Conservation (phyloP, 83 land plant species). For the Larix sibirica region DNA sequence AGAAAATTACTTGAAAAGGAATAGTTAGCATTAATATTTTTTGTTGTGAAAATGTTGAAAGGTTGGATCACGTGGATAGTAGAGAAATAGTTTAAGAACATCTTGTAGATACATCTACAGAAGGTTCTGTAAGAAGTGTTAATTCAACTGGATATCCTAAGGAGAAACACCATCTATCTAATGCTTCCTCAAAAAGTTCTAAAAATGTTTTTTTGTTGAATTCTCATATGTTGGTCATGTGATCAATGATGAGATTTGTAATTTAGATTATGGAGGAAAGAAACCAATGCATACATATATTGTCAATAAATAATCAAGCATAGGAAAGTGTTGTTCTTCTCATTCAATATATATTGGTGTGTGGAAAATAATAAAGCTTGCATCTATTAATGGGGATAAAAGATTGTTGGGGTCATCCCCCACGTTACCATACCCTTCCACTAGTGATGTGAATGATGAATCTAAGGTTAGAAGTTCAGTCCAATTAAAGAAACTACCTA, state of each 20-base stretch:
- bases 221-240: constrained; percentile 40
- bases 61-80: neutral
- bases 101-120: constrained; percentile 30
- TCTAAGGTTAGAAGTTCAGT: constrained; percentile 19
- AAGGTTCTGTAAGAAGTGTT: constrained; percentile 11
- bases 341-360: constrained; percentile 38
- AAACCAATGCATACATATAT: constrained; percentile 18
- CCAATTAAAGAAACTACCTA: constrained; percentile 19
- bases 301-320: constrained; percentile 72
- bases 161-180: constrained; percentile 37
- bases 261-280: constrained; percentile 21
- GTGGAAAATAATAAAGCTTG: constrained; percentile 16
- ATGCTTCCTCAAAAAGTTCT: constrained; percentile 62
- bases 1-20: no score
- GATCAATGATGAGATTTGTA: constrained; percentile 20
- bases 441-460: constrained; percentile 21
- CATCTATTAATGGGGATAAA: constrained; percentile 16
- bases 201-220: constrained; percentile 60
- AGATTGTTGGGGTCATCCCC: constrained; percentile 22
- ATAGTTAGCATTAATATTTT: no score
- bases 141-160: constrained; percentile 12
- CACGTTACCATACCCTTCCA: constrained; percentile 21
- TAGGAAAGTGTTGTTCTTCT: constrained; percentile 69
- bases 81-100: constrained; percentile 18
- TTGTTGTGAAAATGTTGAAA: no score